Percentiles rank a stretch among this genome's conserved stretches.
phyloP scores from a whole-genome alignment of 129 eudicot genomes.

The Chrysanthemum seticuspe region DNA sequence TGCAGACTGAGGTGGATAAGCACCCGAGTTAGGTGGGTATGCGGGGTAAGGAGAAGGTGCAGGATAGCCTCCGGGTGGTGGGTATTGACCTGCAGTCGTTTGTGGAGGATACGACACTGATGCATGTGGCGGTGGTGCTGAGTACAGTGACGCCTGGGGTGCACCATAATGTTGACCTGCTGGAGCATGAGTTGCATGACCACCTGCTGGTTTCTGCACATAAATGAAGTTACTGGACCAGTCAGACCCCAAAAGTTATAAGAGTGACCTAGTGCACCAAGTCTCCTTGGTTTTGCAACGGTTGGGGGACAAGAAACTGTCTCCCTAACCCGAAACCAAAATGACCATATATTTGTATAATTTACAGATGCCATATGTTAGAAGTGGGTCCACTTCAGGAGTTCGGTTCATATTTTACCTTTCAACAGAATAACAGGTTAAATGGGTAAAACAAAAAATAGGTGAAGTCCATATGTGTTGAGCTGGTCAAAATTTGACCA shows the following conservation, averaged over 20 bases:
- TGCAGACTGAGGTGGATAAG: slow-evolving; percentile 42
- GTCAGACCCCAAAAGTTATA: not conserved
- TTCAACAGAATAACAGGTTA: too few relatives aligned
- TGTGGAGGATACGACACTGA: slow-evolving; percentile 34
- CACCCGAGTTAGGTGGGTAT: slow-evolving; percentile 54
- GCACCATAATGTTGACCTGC: slow-evolving; percentile 45
- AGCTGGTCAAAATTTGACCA: too few relatives aligned
- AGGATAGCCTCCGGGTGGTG: slow-evolving; percentile 41
- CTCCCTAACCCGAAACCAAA: not conserved
- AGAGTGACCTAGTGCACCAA: not conserved
- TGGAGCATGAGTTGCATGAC: slow-evolving; percentile 43
- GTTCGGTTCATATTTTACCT: too few relatives aligned
- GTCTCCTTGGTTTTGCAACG: not conserved
- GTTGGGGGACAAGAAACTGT: too few relatives aligned
- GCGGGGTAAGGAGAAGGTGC: slow-evolving; percentile 47
- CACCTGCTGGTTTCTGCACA: slow-evolving; percentile 63
- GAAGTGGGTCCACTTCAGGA: too few relatives aligned
- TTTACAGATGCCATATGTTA: too few relatives aligned
- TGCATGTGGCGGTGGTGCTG: slow-evolving; percentile 31
- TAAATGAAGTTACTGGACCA: not conserved
- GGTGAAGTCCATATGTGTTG: too few relatives aligned
- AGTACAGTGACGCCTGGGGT: slow-evolving; percentile 46
- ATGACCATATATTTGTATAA: not conserved
- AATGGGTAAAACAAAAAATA: too few relatives aligned
- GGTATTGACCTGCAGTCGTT: slow-evolving; percentile 30